Percentiles rank a stretch among this genome's conserved stretches.
phyloP scores from a whole-genome alignment of 139 green algal species.

The Ostreobium quekettii region DNA sequence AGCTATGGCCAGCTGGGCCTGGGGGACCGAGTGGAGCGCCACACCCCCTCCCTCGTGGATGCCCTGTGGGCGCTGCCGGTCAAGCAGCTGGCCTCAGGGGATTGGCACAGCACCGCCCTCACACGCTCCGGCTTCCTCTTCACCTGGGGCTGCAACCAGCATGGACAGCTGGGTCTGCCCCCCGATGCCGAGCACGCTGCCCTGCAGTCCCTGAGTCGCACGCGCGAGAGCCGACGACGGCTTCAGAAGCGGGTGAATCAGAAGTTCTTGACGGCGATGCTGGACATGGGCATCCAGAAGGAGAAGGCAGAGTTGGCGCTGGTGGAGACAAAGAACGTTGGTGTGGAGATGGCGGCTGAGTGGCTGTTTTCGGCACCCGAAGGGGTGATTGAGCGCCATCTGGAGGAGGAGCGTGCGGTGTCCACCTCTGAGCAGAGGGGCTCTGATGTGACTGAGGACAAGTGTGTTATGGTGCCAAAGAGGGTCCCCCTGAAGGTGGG shows the following conservation, averaged over 20 bases:
- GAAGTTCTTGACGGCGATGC: constrained; percentile 61
- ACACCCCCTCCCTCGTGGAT: constrained; percentile 49
- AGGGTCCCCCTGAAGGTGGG: constrained; percentile 36
- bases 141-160: constrained; percentile 74
- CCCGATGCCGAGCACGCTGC: constrained; percentile 40
- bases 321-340: constrained; percentile 71
- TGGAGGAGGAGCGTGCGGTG: constrained; percentile 32
- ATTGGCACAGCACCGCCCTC: constrained; percentile 64
- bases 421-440: constrained; percentile 19
- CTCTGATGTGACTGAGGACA: constrained; percentile 20
- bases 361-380: constrained; percentile 68
- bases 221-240: neutral
- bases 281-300: constrained; percentile 80
- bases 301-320: constrained; percentile 60
- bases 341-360: constrained; percentile 82
- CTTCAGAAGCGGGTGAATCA: constrained; percentile 51
- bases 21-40: constrained; percentile 47
- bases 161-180: constrained; percentile 77
- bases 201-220: neutral
- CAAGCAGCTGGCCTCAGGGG: constrained; percentile 63
- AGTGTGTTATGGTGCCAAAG: constrained; percentile 29
- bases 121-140: constrained; percentile 77
- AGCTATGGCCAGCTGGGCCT: constrained; percentile 66
- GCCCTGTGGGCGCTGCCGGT: constrained; percentile 74
- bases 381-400: constrained; percentile 39